Conservation (phyloP, 192 early-diverging fungal species). For the Coemansia sp. region DNA sequence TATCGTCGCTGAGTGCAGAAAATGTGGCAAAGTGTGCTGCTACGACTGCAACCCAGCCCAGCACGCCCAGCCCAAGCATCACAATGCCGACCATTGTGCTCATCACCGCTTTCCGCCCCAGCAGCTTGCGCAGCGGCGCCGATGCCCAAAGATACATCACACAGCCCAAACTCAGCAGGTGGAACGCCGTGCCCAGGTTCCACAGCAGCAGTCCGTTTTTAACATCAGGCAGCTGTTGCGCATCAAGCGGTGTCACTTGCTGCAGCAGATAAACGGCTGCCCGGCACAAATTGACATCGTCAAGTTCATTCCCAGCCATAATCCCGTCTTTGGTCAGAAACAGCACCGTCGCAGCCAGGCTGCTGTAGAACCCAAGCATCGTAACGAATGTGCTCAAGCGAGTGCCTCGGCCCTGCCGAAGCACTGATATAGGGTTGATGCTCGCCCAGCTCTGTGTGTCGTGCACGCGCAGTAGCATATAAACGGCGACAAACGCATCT, state of each 20-base stretch:
- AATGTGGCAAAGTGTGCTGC: slow-evolving; percentile 35
- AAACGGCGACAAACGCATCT: slow-evolving; percentile 38
- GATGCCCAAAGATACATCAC: slow-evolving; percentile 29
- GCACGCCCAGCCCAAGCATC: slow-evolving; percentile 24
- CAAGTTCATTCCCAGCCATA: slow-evolving; percentile 45
- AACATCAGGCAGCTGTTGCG: slow-evolving; percentile 24
- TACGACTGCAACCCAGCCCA: slow-evolving; percentile 14
- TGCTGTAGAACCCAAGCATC: slow-evolving; percentile 34
- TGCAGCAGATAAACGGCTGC: slow-evolving; percentile 30
- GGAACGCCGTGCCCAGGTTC: slow-evolving; percentile 36
- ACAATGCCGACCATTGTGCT: slow-evolving; percentile 6
- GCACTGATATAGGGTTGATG: slow-evolving; percentile 30
- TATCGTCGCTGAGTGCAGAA: slow-evolving; percentile 3
- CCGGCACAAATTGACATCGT: slow-evolving; percentile 41
- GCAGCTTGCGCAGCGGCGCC: slow-evolving; percentile 21
- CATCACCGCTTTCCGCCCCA: slow-evolving; percentile 27
- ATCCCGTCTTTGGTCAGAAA: slow-evolving; percentile 44
- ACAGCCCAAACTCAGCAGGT: slow-evolving; percentile 36
- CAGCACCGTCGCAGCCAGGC: slow-evolving; percentile 27
- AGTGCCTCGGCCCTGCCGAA: slow-evolving; percentile 21
- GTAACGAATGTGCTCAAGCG: slow-evolving; percentile 22
- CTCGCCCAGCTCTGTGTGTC: slow-evolving; percentile 33
- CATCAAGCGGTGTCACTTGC: slow-evolving; percentile 30
- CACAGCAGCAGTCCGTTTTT: slow-evolving; percentile 40
- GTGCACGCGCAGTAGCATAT: slow-evolving; percentile 36